Evolutionary conservation across 495 filamentous ascomycete species (phyloP), one percentile per base, ranked within the genome.

Genomic region (Oidiodendron maius): DNA sequence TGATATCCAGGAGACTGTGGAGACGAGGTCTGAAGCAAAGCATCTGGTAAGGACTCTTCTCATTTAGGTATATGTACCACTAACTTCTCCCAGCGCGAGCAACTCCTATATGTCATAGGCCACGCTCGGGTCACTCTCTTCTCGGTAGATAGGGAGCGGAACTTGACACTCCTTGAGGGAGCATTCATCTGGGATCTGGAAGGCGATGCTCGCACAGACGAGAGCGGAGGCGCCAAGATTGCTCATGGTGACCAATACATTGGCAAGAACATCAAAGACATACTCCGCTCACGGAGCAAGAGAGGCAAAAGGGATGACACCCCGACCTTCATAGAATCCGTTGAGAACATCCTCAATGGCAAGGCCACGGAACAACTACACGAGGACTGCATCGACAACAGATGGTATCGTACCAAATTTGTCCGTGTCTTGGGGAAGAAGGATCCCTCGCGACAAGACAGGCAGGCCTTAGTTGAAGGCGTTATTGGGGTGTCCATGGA

Each of bases 401-500:
- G 77, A 20, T 86, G 77, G 71, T 87, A 81, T 51, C 70, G 76
- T 18, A 84, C 82, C 4, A 71, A 82, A 9, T 77, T 86, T 43
- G 68, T 83, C 23, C 82, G 83, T 10, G 65, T 81, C 5, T 45
- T 73, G 5, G 68, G 68, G n/a, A 74, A 71, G 41, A 69, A 75
- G 25, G 63, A 64, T 4, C 62, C 63, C 37, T 71, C 65, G 23
- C 73, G 67, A 15, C 55, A 67, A n/a, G 63, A 65, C 25, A 67
- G 67, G 17, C 63, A 71, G 18, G 46, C 59, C 23, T 70, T 57
- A 15, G 70, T 86, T 30, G 77, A 82, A 41, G 82, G 84, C 8
- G 77, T 83, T 3, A 84, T 86, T 32, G 84, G 82, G 1, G 67
- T 84, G 18, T 78, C 76, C 45, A 78, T 87, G 67, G 83, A 87